Evolutionary conservation across 2,329 filamentous ascomycete genomes (phyloP).

Genomic region (Domatiomyces globalis): DNA sequence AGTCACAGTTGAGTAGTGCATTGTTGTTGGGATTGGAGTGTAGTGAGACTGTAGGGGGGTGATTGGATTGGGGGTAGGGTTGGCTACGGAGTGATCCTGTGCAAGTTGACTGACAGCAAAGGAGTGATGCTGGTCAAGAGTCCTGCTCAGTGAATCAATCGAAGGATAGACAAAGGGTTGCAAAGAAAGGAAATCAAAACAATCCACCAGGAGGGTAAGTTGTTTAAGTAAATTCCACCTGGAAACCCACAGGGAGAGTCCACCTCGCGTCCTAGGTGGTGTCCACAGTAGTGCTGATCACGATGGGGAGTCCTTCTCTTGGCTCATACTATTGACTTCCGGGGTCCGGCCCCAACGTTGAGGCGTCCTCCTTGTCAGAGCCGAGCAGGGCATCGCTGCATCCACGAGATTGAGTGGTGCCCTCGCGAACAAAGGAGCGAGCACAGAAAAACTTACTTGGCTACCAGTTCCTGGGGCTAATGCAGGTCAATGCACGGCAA

Average conservation of each 20-base stretch:
- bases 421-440: background rate
- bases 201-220: slow-evolving; percentile 7
- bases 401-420: background rate
- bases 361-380: background rate
- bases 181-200: slow-evolving; percentile 11
- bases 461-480: background rate
- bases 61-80: slow-evolving; percentile 8
- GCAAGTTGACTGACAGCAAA: slow-evolving; percentile 14
- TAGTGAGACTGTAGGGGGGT: slow-evolving; percentile 2
- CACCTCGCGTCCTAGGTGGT: background rate
- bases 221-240: slow-evolving; percentile 12
- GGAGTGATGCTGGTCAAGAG: slow-evolving; percentile 19
- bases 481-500: background rate
- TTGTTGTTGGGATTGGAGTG: slow-evolving; percentile 12
- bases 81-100: background rate
- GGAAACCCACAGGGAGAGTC: background rate
- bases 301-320: background rate
- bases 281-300: background rate
- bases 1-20: slow-evolving; percentile 23
- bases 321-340: background rate
- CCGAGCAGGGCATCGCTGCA: background rate
- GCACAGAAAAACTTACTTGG: background rate
- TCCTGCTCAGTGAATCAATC: slow-evolving; percentile 14
- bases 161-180: slow-evolving; percentile 15
- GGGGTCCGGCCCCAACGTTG: background rate